These are phyloP conservation scores for Anisodus tanguticus DNA, from an alignment of 257 asterid genomes.

Conservation along the genomic window DNA sequence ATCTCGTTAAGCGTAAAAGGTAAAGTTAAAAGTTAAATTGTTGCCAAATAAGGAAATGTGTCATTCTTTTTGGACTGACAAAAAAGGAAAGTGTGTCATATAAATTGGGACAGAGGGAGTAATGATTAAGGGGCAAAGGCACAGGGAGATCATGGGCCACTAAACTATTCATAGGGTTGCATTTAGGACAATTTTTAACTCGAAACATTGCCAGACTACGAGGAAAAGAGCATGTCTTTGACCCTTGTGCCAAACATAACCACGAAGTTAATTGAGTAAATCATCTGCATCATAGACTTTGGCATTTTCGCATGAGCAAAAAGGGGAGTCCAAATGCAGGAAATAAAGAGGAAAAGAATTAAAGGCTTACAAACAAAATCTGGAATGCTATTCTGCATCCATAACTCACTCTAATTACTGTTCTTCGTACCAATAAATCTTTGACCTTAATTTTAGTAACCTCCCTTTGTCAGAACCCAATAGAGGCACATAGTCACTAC, in stretches of 20 bases:
- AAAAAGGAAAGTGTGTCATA: no score
- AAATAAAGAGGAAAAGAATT: neutral
- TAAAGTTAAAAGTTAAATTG: no score
- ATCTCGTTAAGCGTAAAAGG: no score
- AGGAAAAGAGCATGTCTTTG: neutral
- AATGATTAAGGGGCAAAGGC: constrained; percentile 16
- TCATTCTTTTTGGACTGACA: no score
- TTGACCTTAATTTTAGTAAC: neutral
- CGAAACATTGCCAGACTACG: neutral
- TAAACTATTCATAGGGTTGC: constrained; percentile 13
- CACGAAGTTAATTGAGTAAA: neutral
- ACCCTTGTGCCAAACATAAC: neutral
- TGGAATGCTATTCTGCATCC: neutral
- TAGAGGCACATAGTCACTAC: neutral
- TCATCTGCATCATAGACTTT: neutral
- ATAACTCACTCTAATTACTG: neutral
- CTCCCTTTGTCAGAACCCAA: neutral
- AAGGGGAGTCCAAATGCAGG: constrained; percentile 1
- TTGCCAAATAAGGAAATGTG: no score
- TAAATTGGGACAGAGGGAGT: neutral
- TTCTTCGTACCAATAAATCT: neutral
- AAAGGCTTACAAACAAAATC: neutral
- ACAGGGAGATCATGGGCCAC: neutral
- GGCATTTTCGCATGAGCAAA: neutral
- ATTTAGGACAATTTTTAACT: neutral